Evolutionary conservation across 1,139 yeast species (phyloP).

Genomic region (Candida sp.): DNA sequence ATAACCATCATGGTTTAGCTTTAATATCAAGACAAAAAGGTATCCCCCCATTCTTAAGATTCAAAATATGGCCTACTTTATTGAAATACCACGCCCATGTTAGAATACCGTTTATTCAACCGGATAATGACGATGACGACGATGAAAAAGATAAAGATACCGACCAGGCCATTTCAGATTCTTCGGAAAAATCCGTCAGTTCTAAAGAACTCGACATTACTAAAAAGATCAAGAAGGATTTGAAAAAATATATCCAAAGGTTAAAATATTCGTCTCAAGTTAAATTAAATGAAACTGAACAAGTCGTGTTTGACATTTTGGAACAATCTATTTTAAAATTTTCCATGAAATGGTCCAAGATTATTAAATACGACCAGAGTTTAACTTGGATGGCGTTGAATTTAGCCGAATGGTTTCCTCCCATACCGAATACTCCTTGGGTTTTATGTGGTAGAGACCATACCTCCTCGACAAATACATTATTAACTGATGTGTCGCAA

Average conservation of each 20-base stretch:
- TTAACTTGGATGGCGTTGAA: conserved; percentile 87
- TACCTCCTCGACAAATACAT: conserved; percentile 17
- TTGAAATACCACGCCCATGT: conserved; percentile 85
- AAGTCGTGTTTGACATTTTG: conserved; percentile 51
- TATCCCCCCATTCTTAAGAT: conserved; percentile 78
- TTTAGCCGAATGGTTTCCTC: conserved; percentile 88
- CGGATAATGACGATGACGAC: conserved; percentile 36
- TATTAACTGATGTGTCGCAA: conserved; percentile 39
- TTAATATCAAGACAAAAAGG: conserved; percentile 81
- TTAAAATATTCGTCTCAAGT: conserved; percentile 18
- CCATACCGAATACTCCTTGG: conserved; percentile 43
- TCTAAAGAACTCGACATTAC: conserved; percentile 21
- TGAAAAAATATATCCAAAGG: conserved; percentile 51
- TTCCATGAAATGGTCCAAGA: conserved; percentile 72
- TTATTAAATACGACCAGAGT: conserved; percentile 77
- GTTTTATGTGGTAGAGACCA: conserved; percentile 42
- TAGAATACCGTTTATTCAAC: conserved; percentile 64
- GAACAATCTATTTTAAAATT: conserved; percentile 64
- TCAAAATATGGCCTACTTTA: conserved; percentile 80
- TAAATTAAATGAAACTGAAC: conserved; percentile 37
- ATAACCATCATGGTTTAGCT: conserved; percentile 69
- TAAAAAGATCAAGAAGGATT: conserved; percentile 44
- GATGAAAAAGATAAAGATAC: conserved; percentile 4
- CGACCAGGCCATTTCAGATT: conserved; percentile 1
- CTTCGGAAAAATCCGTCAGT: conserved; percentile 4